phyloP scores from a whole-genome alignment of 176 grass and related monocot genomes.

The maize (Zea mays) region DNA sequence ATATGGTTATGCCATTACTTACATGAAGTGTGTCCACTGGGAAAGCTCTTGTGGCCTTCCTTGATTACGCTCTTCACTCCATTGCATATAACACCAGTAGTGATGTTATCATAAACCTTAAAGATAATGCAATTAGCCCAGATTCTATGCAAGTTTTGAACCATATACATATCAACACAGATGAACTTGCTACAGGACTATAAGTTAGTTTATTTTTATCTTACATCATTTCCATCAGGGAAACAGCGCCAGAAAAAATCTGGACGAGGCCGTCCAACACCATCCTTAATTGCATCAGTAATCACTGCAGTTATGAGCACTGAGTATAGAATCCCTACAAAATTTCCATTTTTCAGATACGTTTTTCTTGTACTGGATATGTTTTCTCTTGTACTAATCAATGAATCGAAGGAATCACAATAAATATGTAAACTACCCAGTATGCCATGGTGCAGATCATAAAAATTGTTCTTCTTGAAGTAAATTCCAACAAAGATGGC shows the following conservation, averaged over 20 bases:
- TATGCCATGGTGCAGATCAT: constrained; percentile 94
- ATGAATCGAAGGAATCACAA: background rate
- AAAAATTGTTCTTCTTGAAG: constrained; percentile 84
- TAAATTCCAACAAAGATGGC: constrained; percentile 73
- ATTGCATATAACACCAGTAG: constrained; percentile 76
- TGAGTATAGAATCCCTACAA: constrained; percentile 82
- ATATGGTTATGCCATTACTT: constrained; percentile 18
- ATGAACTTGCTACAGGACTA: constrained; percentile 18
- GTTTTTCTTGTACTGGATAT: background rate
- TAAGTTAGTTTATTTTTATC: constrained; percentile 16
- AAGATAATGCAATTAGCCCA: constrained; percentile 21
- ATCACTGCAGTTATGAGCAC: constrained; percentile 94
- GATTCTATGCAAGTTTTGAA: constrained; percentile 17
- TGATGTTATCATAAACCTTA: constrained; percentile 80
- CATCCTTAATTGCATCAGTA: constrained; percentile 98
- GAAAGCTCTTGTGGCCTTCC: constrained; percentile 96
- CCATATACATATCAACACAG: constrained; percentile 1
- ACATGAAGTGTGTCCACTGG: constrained; percentile 94
- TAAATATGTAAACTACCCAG: constrained; percentile 58
- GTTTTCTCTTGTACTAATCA: background rate
- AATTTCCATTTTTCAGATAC: constrained; percentile 11
- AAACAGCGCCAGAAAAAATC: constrained; percentile 99
- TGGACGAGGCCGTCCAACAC: constrained; percentile 81
- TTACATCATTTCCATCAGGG: constrained; percentile 91
- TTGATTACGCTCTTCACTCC: constrained; percentile 78